Evolutionary conservation across 306 rosid species (phyloP), one percentile per base, ranked within the genome.

Genomic region (Vigna nakashimae): DNA sequence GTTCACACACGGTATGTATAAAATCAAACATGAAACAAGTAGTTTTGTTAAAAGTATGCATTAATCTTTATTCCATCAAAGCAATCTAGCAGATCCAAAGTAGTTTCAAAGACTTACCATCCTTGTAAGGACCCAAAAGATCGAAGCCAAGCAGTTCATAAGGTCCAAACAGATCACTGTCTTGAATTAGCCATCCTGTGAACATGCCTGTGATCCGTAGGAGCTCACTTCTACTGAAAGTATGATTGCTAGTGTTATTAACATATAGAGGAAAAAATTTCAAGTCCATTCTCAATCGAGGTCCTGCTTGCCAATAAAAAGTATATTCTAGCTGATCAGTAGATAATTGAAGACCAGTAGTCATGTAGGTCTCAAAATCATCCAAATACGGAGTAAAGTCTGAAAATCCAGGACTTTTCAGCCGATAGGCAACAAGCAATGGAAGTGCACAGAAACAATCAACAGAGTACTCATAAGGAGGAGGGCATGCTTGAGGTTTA

Each of bases 381-480:
- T 8, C 7, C 80, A 17, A 50, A 79, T 69, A 96, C 42, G 98
- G 90, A 57, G 0, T 55, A 75, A 96, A 91, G 73, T 88, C 85
- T 15, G 80, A 69, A 87, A 93, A 93, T 62, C 91, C 96, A 2
- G 99, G 99, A 90, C 99, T 93, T 85, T 96, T 96, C 77, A 96
- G 62, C 69, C 97, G 98, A 80, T 93, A 93, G 34, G 13, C 83
- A 69, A 93, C 74, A 18, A 69, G 48, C 22, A 96, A 87, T 34
- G 99, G 99, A 46, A 38, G 85, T 30, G 88, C 91, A 80, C 99
- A 96, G 73, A 82, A 65, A 80, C 98, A 96, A 30, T n/a, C 1
- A 16, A 15, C 79, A 1, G 87, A 74, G 81, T 82, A 80, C 84
- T 96, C 98, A 16, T 12, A 84, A 76, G 93, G 82, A 7, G 86